A percentile compares a stretch with the other conserved stretches of the same genome.
Evolutionary conservation across 31 red algal genomes (phyloP).

Genomic region (Bonnemaisonia californica): DNA sequence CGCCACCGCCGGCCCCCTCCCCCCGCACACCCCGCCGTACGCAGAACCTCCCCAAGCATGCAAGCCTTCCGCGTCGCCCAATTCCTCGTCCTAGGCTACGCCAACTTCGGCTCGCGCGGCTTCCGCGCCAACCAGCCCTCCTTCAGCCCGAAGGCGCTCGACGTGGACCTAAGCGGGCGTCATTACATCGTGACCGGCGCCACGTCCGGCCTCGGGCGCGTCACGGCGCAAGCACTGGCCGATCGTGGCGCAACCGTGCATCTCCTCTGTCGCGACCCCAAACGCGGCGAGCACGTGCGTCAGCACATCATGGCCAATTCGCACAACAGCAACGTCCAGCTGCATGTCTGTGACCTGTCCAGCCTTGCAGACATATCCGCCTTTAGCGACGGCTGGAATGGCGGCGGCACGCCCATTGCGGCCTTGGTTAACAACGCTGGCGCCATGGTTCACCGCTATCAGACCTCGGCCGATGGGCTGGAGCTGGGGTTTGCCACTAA

Average conservation of each 20-base stretch:
- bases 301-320: conserved; percentile 34
- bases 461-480: conserved; percentile 61
- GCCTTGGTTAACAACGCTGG: conserved; percentile 92
- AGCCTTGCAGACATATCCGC: conserved; percentile 42
- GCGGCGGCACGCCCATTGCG: conserved; percentile 28
- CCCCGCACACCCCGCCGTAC: neutral
- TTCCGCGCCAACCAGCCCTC: conserved; percentile 22
- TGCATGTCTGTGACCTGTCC: conserved; percentile 80
- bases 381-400: conserved; percentile 50
- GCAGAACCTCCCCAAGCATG: conserved; percentile 3
- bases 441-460: conserved; percentile 34
- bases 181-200: conserved; percentile 87
- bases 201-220: conserved; percentile 82
- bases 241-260: conserved; percentile 59
- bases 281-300: conserved; percentile 53
- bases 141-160: conserved; percentile 46
- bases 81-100: conserved; percentile 60
- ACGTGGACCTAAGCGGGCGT: conserved; percentile 49
- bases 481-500: conserved; percentile 89
- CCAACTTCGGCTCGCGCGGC: conserved; percentile 49
- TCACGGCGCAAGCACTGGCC: conserved; percentile 72
- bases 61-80: conserved; percentile 50
- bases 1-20: neutral
- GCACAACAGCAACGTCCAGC: conserved; percentile 28
- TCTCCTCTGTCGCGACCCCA: conserved; percentile 72